Evolutionary conservation across 2,329 filamentous ascomycete species (phyloP), one percentile per base, ranked within the genome.

Genomic region (Acephala macrosclerotiorum): DNA sequence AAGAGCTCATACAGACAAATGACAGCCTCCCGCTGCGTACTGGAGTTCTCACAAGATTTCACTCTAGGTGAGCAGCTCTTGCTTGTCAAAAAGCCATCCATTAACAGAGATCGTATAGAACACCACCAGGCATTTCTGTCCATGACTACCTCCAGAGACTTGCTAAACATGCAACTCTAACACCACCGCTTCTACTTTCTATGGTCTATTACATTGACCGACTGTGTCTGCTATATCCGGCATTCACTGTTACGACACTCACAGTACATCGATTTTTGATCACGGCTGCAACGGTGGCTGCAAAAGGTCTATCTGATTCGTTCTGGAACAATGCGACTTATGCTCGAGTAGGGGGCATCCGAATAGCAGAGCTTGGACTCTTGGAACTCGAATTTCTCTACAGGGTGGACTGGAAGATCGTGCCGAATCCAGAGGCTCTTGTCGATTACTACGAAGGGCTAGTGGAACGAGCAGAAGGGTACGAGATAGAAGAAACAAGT

Each of bases 191-290:
- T 59, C 85, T 99, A n/a, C 87, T 99, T 40, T 96, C 94, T 72
- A 98, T 99, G 93, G 96, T 99, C 64, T 99, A 96, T 77, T 99
- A 98, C 75, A 98, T 99, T 74, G 96, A 99, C 80, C 90, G 94
- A 36, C 85, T 99, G 25, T 99, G 95, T 79, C 90, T 92, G 12
- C 84, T 97, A 66, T 99, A 97, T 77, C 91, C 93, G 2, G 92
- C 95, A 56, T 99, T 99, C 78, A 97, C 94, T 33, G 96, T 99
- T 72, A 97, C 94, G 77, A 97, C 93, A 56, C 84, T 99, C 22
- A 99, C 96, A 0, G 95, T 99, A 2, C 96, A 99, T 80, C 94
- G 96, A 9, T 99, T 98, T 75, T 86, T 99, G 11, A 99, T 99
- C 71, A 96, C 95, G 1, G 94, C 94, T 22, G 95, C 94, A 11